Base-by-base conservation (phyloP, 257 asterid species). In the Salvia miltiorrhiza region DNA sequence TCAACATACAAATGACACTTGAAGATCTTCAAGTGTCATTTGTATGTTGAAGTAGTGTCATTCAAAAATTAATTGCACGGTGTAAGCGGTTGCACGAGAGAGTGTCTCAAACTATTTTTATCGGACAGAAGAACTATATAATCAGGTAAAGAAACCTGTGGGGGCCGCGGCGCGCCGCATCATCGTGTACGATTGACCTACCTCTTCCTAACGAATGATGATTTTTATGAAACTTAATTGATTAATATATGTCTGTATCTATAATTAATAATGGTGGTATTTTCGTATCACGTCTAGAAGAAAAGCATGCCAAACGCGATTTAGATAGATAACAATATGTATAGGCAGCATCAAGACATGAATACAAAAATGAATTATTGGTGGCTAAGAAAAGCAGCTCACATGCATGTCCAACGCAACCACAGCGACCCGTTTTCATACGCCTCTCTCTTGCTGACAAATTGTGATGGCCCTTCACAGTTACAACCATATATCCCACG, bases 381-480 rank as follows among this genome's bases (percentile, higher is more conserved):
- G 12, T 33, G 47, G n/a, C n/a, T n/a, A n/a, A 39, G 17, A 4
- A 13, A 26, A 67, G 48, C 69, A 74, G 47, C 44, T 71, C 80
- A 69, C 79, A 63, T 76, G 80, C 13, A 37, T 8, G 19, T 44
- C 49, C 49, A 44, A 44, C 6, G 53, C 52, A n/a, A n/a, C 10
- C 20, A 30, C 9, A 23, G 61, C 35, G 21, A 30, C 24, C 67
- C 13, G 3, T 71, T 58, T 19, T 14, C 45, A 17, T 44, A 73
- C 72, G 77, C 1, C 72, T 64, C 67, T 62, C 26, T 26, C 48
- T 74, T 41, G 5, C 40, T 43, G 67, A 75, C 79, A 75, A 62
- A 59, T 37, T 10, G 7, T 9, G 52, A 45, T 61, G 79, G 67
- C 19, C 75, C 67, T 60, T 75, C 75, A 40, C 24, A 14, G 3